These are phyloP conservation scores for Metarhizium robertsii DNA, from an alignment of 2,329 filamentous ascomycete species.

Conservation along the genomic window DNA sequence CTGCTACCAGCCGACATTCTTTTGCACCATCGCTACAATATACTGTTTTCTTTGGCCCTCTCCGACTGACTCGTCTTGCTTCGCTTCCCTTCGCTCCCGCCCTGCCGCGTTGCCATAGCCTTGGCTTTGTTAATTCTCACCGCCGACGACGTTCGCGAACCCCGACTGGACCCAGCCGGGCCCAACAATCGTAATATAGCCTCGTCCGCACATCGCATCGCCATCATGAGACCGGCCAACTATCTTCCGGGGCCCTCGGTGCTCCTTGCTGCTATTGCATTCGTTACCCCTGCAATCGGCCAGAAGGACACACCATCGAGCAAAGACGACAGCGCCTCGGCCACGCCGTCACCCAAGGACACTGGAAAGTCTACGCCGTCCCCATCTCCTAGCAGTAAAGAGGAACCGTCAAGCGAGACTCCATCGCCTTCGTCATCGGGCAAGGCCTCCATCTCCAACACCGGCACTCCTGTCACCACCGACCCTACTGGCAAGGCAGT, in stretches of 20 bases:
- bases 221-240: conserved; percentile 18
- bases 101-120: neutral
- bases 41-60: neutral
- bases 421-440: neutral
- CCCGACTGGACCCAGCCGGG: neutral
- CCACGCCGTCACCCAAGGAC: conserved; percentile 3
- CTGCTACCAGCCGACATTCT: conserved; percentile 2
- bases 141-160: neutral
- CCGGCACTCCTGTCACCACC: neutral
- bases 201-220: neutral
- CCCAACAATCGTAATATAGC: neutral
- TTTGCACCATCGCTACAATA: neutral
- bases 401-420: neutral
- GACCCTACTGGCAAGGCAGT: conserved; percentile 8
- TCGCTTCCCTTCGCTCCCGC: neutral
- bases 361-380: conserved; percentile 3
- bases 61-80: neutral
- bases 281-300: conserved; percentile 22
- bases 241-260: conserved; percentile 16
- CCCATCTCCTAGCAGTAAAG: neutral
- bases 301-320: conserved; percentile 14
- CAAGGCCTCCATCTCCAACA: conserved; percentile 14
- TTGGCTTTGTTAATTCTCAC: neutral
- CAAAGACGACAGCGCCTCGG: conserved; percentile 7
- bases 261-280: conserved; percentile 18